Percentiles rank a stretch among this genome's conserved stretches.
Conservation (phyloP, 2,329 filamentous ascomycete genomes). For the Aspergillus novoparasiticus region DNA sequence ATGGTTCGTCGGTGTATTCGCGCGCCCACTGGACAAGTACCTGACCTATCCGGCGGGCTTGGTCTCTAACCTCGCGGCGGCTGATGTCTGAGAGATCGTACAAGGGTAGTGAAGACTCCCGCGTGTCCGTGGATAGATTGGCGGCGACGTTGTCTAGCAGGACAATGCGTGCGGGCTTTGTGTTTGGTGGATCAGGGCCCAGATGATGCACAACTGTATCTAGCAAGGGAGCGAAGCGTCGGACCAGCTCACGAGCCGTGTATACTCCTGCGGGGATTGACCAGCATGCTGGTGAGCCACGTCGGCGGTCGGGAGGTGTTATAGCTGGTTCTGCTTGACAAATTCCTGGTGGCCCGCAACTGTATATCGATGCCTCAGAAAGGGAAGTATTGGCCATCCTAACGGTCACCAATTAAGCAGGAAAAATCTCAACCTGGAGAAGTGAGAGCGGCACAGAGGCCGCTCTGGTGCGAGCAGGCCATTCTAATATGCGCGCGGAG, state of each 20-base stretch:
- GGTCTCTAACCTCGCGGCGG: constrained; percentile 19
- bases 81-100: constrained; percentile 12
- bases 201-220: constrained; percentile 21
- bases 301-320: neutral
- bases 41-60: constrained; percentile 19
- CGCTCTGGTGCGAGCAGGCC: neutral
- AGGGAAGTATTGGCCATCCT: neutral
- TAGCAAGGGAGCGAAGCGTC: constrained; percentile 23
- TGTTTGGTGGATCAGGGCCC: constrained; percentile 8
- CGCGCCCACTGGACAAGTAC: constrained; percentile 20
- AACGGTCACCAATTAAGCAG: neutral
- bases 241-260: constrained; percentile 23
- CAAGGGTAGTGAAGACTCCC: constrained; percentile 21
- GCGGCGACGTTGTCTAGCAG: constrained; percentile 22
- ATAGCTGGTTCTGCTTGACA: neutral
- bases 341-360: neutral
- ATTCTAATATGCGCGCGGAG: neutral
- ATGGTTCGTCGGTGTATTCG: neutral
- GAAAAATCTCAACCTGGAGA: neutral
- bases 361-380: neutral
- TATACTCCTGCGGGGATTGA: constrained; percentile 3
- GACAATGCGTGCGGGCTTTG: constrained; percentile 10
- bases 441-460: neutral
- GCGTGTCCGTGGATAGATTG: constrained; percentile 22
- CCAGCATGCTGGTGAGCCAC: neutral